Conservation (phyloP, 176 grass and related monocot genomes). For the Saccharum spontaneum region DNA sequence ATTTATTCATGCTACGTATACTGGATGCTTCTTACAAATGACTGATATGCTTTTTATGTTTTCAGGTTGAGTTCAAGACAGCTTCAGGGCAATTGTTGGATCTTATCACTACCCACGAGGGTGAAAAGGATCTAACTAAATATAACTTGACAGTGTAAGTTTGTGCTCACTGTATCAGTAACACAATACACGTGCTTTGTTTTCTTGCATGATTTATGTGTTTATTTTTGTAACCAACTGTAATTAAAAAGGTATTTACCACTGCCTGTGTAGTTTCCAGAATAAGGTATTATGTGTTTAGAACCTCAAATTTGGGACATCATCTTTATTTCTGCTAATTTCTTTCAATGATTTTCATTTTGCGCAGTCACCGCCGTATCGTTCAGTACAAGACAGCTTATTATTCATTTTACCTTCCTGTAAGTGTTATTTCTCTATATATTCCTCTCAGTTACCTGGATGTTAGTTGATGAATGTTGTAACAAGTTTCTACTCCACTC, state of each 20-base stretch:
- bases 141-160: constrained; percentile 87
- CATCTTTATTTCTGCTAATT: constrained; percentile 22
- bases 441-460: background rate
- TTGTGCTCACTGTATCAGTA: background rate
- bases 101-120: constrained; percentile 98
- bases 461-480: background rate
- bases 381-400: constrained; percentile 98
- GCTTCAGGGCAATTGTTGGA: constrained; percentile 94
- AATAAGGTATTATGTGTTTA: constrained; percentile 23
- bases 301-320: background rate
- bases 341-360: constrained; percentile 32
- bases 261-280: background rate
- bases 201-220: constrained; percentile 15
- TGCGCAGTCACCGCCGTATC: constrained; percentile 84
- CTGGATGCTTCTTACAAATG: constrained; percentile 17
- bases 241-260: too few relatives aligned
- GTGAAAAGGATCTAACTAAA: constrained; percentile 84
- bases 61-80: constrained; percentile 97
- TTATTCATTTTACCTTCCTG: constrained; percentile 98
- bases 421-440: constrained; percentile 34
- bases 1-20: background rate
- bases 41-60: constrained; percentile 17
- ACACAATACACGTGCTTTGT: background rate
- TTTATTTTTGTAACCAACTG: too few relatives aligned
- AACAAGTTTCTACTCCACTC: constrained; percentile 18